Base-by-base conservation (phyloP, 305 asterid species). In the Fraxinus platypoda region DNA sequence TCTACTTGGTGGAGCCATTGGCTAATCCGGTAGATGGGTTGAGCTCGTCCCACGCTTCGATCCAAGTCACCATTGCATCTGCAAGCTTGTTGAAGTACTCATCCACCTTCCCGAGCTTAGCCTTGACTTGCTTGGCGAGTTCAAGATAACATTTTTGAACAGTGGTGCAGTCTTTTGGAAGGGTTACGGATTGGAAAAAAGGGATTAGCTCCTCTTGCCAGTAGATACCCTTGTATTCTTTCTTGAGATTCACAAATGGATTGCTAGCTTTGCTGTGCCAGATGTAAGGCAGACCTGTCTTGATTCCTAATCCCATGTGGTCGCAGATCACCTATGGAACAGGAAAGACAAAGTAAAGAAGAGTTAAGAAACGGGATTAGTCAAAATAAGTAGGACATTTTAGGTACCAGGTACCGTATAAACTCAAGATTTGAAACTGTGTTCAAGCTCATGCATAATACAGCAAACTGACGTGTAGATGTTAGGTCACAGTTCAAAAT, bases 31-130 rank as follows among this genome's bases (percentile, higher is more conserved):
- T 70, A 38, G 87, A 23, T 7, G 88, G 87, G 86, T 88, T 88
- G 82, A 88, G 90, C 83, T 88, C 90, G 8, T 87, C 88, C 90
- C 90, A 87, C 52, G 90, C 90, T 41, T 87, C 90, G n/a, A 87
- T 87, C 90, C 88, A 87, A 6, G 84, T 87, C 21, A 87, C 87
- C 90, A 87, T 87, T 0, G 88, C 88, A 68, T 87, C 90, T 0
- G 90, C 87, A 25, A 82, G 82, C 82, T 82, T 82, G 30, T 28
- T 49, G 85, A 82, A 82, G 82, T 82, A 82, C 34, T 77, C 82
- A 43, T 82, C 85, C 8, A 82, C 81, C 62, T 77, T 78, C 8
- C 82, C 82, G 1, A 77, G 82, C 85, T 71, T 77, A 2, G 78
- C 85, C 78, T 77, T 82, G 31, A 82, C 85, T 68, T 77, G 85